Evolutionary conservation across 176 grass and related monocot genomes (phyloP).

Genomic region (Oropetium thomaeum): DNA sequence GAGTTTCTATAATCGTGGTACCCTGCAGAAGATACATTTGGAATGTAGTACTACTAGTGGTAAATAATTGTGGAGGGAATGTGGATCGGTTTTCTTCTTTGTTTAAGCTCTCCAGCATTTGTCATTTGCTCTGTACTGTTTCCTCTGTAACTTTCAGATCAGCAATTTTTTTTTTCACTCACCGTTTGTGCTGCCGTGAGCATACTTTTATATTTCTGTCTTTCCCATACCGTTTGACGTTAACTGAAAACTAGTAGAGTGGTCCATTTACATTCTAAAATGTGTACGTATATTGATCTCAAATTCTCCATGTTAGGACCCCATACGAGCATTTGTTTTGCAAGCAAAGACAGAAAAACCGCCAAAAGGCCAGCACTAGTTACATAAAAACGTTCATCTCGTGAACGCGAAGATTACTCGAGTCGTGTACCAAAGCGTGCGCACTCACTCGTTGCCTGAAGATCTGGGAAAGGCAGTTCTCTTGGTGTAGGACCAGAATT

Average conservation of each 20-base stretch:
- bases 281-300: not conserved
- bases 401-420: conserved; percentile 22
- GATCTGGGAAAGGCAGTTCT: conserved; percentile 24
- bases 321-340: not conserved
- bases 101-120: conserved; percentile 6
- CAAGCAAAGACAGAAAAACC: not conserved
- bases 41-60: no score
- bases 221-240: not conserved
- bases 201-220: not conserved
- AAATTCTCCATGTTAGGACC: not conserved
- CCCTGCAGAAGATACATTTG: not conserved
- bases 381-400: not conserved
- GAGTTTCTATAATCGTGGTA: not conserved
- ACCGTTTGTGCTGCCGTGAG: not conserved
- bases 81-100: conserved; percentile 2
- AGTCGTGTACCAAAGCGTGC: conserved; percentile 3
- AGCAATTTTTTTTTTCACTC: conserved; percentile 7
- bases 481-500: conserved; percentile 11
- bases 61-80: conserved; percentile 1
- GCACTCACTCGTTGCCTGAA: conserved; percentile 30
- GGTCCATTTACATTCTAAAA: not conserved
- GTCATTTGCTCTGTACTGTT: conserved; percentile 24
- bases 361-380: not conserved
- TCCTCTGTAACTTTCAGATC: conserved; percentile 12
- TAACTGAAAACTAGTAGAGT: not conserved